Base-by-base conservation (phyloP, 2,329 filamentous ascomycete genomes). In the Microsporum audouinii region DNA sequence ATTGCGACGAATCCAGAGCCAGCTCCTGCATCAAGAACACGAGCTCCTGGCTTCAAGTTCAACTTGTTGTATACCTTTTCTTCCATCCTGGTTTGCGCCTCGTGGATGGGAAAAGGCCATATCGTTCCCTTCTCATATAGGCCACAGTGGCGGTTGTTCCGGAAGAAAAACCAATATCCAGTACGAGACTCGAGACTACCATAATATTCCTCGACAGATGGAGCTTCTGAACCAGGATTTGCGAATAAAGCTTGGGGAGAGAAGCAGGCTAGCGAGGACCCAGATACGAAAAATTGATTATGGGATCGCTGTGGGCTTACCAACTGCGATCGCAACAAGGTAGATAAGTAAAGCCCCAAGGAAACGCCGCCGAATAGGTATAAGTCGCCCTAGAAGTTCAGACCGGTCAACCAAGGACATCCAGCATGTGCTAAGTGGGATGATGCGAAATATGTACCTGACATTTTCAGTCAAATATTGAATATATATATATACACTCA, bases 1-100 rank as follows among this genome's bases (percentile, higher is more conserved):
- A 79, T 69, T 1, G 80, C 79, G 12, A 82, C 80, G 62, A 78
- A 72, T 12, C 76, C 80, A 0, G 75, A 73, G 1, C 80, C 80
- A 63, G 77, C 80, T 12, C 80, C 79, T 0, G 80, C 80, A 64
- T 83, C 80, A 5, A 83, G 71, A 0, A 82, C 75, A n/a, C 68
- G 68, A 0, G 77, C 69, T 10, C 78, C 78, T 2, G 66, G 56
- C 6, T 71, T 68, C 0, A 80, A 69, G 12, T 65, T 65, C 7
- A 82, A 65, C 1, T 67, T 69, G 17, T 69, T 67, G 61, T 72
- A 71, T 10, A 83, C 68, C 63, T 77, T 75, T 55, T 80, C 76
- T 65, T 83, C 79, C 80, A 82, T 82, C 12, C 66, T 68, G 33
- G 78, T 72, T 53, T 80, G 71, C 2, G 75, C 71, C 8, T 62